A percentile compares a stretch with the other conserved stretches of the same genome.
These are phyloP conservation scores for Metschnikowia dekortorum DNA, from an alignment of 805 yeast genomes.

Conservation along the genomic window DNA sequence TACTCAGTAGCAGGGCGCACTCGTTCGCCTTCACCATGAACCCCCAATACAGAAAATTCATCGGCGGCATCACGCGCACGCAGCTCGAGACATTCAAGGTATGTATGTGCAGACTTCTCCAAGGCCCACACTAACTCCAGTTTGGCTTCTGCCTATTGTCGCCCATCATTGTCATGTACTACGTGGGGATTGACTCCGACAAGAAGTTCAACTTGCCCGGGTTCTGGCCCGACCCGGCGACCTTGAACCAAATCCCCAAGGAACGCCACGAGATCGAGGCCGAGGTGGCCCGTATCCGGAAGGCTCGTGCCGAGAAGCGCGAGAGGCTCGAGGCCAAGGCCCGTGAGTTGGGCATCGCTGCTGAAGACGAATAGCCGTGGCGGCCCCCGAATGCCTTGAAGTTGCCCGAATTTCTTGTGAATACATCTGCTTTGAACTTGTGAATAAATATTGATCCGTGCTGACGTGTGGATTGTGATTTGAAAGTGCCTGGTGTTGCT, in stretches of 20 bases:
- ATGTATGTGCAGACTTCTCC: slow-evolving; percentile 15
- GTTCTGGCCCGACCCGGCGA: slow-evolving; percentile 95
- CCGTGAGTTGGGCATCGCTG: slow-evolving; percentile 59
- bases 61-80: slow-evolving; percentile 37
- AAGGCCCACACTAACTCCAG: slow-evolving; percentile 25
- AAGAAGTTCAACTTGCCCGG: slow-evolving; percentile 86
- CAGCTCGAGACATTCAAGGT: slow-evolving; percentile 43
- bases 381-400: too few relatives aligned
- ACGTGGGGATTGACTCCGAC: slow-evolving; percentile 87
- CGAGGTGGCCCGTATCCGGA: slow-evolving; percentile 81
- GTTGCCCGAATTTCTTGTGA: too few relatives aligned
- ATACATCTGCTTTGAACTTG: too few relatives aligned
- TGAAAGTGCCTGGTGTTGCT: too few relatives aligned
- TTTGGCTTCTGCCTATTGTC: slow-evolving; percentile 81
- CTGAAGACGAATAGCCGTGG: slow-evolving; percentile 17
- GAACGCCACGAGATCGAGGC: slow-evolving; percentile 90
- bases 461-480: too few relatives aligned
- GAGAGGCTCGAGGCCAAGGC: slow-evolving; percentile 69
- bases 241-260: slow-evolving; percentile 86
- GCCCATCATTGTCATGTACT: slow-evolving; percentile 90
- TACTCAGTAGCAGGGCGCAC: background rate
- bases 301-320: slow-evolving; percentile 71
- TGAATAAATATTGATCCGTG: too few relatives aligned
- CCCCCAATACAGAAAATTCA: slow-evolving; percentile 25
- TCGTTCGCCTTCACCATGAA: slow-evolving; percentile 5